phyloP scores from a whole-genome alignment of 768 basidiomycete genomes.

The Tulasnella sp. region DNA sequence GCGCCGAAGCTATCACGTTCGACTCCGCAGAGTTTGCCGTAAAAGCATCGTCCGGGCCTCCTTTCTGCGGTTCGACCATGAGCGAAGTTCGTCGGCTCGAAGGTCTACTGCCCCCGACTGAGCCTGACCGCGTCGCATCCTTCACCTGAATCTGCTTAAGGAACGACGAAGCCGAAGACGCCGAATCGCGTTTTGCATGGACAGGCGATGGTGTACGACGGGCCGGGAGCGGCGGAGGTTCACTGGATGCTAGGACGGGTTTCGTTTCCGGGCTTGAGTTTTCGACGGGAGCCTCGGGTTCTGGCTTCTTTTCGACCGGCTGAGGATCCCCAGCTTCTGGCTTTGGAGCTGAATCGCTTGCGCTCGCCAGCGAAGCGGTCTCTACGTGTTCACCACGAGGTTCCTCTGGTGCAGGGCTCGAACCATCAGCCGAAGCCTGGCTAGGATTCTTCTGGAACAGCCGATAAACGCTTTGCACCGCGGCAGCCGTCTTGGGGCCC shows the following conservation, averaged over 20 bases:
- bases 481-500: constrained; percentile 26
- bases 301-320: background rate
- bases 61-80: background rate
- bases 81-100: background rate
- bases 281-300: background rate
- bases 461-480: constrained; percentile 59
- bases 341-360: background rate
- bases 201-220: background rate
- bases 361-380: background rate
- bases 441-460: constrained; percentile 43
- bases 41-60: background rate
- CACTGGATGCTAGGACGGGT: background rate
- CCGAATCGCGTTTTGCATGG: background rate
- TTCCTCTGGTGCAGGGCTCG: background rate
- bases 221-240: background rate
- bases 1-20: background rate
- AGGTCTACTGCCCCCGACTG: background rate
- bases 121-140: background rate
- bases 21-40: background rate
- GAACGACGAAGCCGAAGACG: background rate
- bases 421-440: background rate
- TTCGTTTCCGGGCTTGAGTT: background rate
- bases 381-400: background rate
- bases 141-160: constrained; percentile 7
- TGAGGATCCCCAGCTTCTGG: background rate